These are phyloP conservation scores for Colletotrichum tofieldiae DNA, from an alignment of 2,329 filamentous ascomycete genomes.

Conservation along the genomic window DNA sequence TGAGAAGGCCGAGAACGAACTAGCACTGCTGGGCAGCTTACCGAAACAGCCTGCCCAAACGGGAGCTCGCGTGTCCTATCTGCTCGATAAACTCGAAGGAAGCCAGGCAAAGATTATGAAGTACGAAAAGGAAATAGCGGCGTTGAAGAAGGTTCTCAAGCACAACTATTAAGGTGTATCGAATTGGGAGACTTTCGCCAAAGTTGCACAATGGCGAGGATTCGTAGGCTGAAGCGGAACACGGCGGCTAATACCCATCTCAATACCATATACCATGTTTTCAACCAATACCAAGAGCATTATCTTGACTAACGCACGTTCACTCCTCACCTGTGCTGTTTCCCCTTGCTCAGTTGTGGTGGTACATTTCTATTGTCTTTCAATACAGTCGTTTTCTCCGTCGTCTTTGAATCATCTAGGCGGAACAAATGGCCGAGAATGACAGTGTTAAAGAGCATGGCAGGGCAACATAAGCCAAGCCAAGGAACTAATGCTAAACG, in stretches of 20 bases:
- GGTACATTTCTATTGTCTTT: not conserved
- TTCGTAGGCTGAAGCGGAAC: not conserved
- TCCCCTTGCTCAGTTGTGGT: not conserved
- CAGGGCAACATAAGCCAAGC: not conserved
- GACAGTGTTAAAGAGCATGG: no score
- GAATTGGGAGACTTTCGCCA: not conserved
- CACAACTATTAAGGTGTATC: constrained; percentile 47
- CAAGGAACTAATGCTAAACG: not conserved
- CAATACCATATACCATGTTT: not conserved
- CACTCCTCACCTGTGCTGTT: not conserved
- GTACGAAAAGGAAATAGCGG: constrained; percentile 81
- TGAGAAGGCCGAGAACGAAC: constrained; percentile 84
- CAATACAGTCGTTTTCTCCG: not conserved
- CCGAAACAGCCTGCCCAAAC: constrained; percentile 81
- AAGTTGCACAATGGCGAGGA: not conserved
- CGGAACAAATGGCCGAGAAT: no score
- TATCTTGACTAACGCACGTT: not conserved
- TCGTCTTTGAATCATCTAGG: not conserved
- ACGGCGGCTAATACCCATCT: constrained; percentile 18
- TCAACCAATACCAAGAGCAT: not conserved
- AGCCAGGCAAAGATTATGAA: constrained; percentile 82
- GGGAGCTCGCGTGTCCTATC: constrained; percentile 76
- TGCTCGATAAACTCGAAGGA: constrained; percentile 80
- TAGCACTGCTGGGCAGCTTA: constrained; percentile 78
- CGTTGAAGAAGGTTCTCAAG: constrained; percentile 79